These are phyloP conservation scores for Orbilia brochopaga DNA, from an alignment of 2,329 filamentous ascomycete species.

Conservation along the genomic window DNA sequence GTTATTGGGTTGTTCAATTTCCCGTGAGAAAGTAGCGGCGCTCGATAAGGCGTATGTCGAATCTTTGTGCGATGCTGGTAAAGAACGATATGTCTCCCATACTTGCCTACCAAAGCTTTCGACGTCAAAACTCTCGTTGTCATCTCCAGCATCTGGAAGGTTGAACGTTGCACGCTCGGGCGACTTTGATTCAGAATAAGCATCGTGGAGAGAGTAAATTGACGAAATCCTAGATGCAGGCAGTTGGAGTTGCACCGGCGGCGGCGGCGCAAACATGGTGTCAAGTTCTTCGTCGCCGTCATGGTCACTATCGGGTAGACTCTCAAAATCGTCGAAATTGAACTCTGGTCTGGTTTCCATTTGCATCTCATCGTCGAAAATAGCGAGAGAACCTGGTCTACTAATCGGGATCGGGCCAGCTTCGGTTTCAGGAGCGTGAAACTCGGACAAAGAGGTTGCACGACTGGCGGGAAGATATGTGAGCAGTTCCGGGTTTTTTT, in stretches of 20 bases:
- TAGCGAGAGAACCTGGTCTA: slow-evolving; percentile 11
- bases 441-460: slow-evolving; percentile 18
- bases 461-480: slow-evolving; percentile 10
- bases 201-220: slow-evolving; percentile 32
- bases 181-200: background rate
- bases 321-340: slow-evolving; percentile 45
- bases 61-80: slow-evolving; percentile 18
- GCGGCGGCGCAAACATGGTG: slow-evolving; percentile 41
- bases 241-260: background rate
- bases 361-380: slow-evolving; percentile 22
- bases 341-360: slow-evolving; percentile 35
- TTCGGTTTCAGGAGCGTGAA: background rate
- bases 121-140: slow-evolving; percentile 21
- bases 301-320: slow-evolving; percentile 30
- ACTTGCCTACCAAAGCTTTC: slow-evolving; percentile 23
- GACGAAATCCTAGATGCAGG: slow-evolving; percentile 41
- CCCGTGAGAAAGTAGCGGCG: too few species aligned
- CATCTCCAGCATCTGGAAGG: slow-evolving; percentile 12
- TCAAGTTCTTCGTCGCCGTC: slow-evolving; percentile 30
- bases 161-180: background rate
- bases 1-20: slow-evolving; percentile 9
- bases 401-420: slow-evolving; percentile 23
- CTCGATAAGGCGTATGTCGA: slow-evolving; percentile 9
- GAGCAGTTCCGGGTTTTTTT: background rate
- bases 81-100: slow-evolving; percentile 31